phyloP scores from a whole-genome alignment of 2,329 filamentous ascomycete genomes.

The Pyrenophora graminea region DNA sequence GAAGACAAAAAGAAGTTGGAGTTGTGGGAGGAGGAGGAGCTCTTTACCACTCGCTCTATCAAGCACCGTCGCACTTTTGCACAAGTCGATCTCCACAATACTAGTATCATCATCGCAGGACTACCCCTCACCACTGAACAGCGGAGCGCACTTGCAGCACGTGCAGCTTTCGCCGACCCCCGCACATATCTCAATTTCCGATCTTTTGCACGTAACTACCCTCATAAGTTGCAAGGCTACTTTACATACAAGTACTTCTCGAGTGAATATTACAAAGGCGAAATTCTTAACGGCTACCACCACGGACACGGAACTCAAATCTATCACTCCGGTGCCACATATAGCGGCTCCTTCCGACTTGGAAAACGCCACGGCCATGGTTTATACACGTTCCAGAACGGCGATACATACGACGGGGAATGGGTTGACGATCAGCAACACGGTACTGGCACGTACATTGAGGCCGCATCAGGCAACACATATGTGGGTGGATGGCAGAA shows the following conservation, averaged over 20 bases:
- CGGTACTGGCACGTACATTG: constrained; percentile 61
- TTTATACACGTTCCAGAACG: constrained; percentile 65
- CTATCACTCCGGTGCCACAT: constrained; percentile 59
- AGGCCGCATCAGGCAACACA: constrained; percentile 62
- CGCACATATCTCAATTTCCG: constrained; percentile 52
- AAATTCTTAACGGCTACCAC: constrained; percentile 50
- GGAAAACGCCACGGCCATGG: constrained; percentile 61
- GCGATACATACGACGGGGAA: constrained; percentile 62
- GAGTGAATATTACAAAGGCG: constrained; percentile 61
- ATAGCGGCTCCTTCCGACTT: constrained; percentile 59
- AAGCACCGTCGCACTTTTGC: constrained; percentile 41
- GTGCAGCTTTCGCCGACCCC: constrained; percentile 42
- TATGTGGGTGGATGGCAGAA: constrained; percentile 65
- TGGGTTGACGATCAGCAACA: constrained; percentile 68
- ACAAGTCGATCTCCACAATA: constrained; percentile 38
- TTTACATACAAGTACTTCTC: constrained; percentile 60
- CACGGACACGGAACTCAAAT: constrained; percentile 62
- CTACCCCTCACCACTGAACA: constrained; percentile 35
- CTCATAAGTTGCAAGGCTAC: constrained; percentile 47
- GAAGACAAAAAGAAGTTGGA: constrained; percentile 51
- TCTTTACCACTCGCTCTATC: constrained; percentile 32
- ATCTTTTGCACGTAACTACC: constrained; percentile 50
- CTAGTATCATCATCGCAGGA: constrained; percentile 40
- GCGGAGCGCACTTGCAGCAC: constrained; percentile 35
- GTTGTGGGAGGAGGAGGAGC: constrained; percentile 55